Percentiles rank a stretch among this genome's conserved stretches.
phyloP scores from a whole-genome alignment of 768 basidiomycete species.

The Naganishia vaughanmartiniae region DNA sequence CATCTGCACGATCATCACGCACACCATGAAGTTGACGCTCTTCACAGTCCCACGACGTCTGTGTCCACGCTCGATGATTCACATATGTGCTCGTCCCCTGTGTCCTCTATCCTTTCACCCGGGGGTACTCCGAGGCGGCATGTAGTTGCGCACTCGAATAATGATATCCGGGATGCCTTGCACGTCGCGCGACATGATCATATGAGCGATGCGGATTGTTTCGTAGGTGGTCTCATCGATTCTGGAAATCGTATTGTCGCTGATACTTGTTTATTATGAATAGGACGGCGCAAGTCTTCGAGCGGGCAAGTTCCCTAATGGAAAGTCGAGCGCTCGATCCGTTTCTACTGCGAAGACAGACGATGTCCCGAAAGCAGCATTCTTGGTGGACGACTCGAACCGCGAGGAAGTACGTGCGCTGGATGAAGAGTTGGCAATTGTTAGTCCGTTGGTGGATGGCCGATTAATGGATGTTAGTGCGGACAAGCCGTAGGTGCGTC shows the following conservation, averaged over 20 bases:
- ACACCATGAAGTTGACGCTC: slow-evolving; percentile 37
- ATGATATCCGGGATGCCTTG: slow-evolving; percentile 55
- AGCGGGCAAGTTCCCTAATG: neutral
- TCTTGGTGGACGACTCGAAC: slow-evolving; percentile 34
- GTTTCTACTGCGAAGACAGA: neutral
- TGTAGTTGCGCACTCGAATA: slow-evolving; percentile 54
- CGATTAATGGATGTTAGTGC: slow-evolving; percentile 59
- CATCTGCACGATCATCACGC: slow-evolving; percentile 16
- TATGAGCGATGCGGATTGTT: slow-evolving; percentile 74
- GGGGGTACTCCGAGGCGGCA: slow-evolving; percentile 58
- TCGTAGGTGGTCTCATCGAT: slow-evolving; percentile 52
- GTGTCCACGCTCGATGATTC: neutral
- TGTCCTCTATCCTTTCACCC: neutral
- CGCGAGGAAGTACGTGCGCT: slow-evolving; percentile 41
- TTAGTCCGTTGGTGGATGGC: slow-evolving; percentile 67
- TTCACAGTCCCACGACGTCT: neutral
- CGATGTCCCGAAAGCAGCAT: slow-evolving; percentile 23
- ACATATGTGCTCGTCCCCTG: neutral
- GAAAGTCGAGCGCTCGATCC: neutral
- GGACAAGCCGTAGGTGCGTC: neutral
- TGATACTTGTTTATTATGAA: neutral
- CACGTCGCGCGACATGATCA: slow-evolving; percentile 66
- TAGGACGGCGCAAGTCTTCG: slow-evolving; percentile 55
- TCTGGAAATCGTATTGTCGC: neutral
- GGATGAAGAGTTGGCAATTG: slow-evolving; percentile 60